Percentiles rank a stretch among this genome's conserved stretches.
These are phyloP conservation scores for Malassezia brasiliensis DNA, from an alignment of 1,284 basidiomycete genomes.

Conservation along the genomic window DNA sequence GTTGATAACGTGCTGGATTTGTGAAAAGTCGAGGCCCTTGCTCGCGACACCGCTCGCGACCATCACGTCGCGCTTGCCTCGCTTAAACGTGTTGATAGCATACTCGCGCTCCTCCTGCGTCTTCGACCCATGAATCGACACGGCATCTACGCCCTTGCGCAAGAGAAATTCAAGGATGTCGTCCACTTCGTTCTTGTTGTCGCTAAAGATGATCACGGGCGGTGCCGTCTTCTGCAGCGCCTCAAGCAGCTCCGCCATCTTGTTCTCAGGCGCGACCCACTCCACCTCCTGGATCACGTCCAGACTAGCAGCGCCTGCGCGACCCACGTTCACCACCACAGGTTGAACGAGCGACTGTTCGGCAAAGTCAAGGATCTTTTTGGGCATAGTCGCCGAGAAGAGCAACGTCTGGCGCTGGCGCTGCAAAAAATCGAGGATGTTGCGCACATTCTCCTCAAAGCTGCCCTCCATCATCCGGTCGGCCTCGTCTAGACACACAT, in stretches of 20 bases:
- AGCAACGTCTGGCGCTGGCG: slow-evolving; percentile 91
- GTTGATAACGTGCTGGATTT: slow-evolving; percentile 94
- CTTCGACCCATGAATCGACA: slow-evolving; percentile 96
- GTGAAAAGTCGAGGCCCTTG: slow-evolving; percentile 95
- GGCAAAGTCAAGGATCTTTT: slow-evolving; percentile 97
- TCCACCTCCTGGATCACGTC: slow-evolving; percentile 96
- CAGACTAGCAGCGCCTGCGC: slow-evolving; percentile 92
- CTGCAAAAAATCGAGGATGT: slow-evolving; percentile 97
- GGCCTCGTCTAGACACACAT: slow-evolving; percentile 95
- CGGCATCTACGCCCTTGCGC: slow-evolving; percentile 93
- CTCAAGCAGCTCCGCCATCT: slow-evolving; percentile 97
- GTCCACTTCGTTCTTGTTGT: slow-evolving; percentile 99
- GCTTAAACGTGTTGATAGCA: slow-evolving; percentile 93
- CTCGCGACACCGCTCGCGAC: slow-evolving; percentile 94
- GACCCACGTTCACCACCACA: slow-evolving; percentile 89
- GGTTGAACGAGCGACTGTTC: slow-evolving; percentile 86
- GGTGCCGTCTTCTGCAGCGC: slow-evolving; percentile 97
- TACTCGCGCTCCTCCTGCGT: slow-evolving; percentile 98
- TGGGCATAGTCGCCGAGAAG: slow-evolving; percentile 97
- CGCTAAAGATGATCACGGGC: slow-evolving; percentile 93
- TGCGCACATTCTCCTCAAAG: slow-evolving; percentile 95
- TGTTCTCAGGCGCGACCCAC: slow-evolving; percentile 97
- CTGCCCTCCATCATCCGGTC: slow-evolving; percentile 99
- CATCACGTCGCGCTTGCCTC: slow-evolving; percentile 96
- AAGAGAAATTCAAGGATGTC: slow-evolving; percentile 97